Evolutionary conservation across 305 asterid species (phyloP), one percentile per base, ranked within the genome.

Genomic region (Fraxinus angustifolia): DNA sequence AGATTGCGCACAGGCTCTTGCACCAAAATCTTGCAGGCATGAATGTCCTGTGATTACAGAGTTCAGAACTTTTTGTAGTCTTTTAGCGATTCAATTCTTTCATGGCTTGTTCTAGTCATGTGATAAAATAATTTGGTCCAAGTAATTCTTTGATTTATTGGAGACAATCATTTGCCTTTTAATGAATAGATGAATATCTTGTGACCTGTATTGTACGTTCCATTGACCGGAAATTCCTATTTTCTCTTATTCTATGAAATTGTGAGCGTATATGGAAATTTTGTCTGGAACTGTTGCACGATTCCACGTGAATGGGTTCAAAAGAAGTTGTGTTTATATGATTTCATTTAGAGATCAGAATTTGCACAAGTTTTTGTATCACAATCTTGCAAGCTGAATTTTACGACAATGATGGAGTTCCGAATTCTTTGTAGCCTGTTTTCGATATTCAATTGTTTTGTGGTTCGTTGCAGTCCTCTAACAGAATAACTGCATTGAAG

Each of bases 1-100:
- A 71, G 6, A 71, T 71, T 71, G 45, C 45, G n/a, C 75, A 71
- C 75, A 71, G 33, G 40, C 75, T 71, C 75, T 31, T 71, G 19
- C 75, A 71, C 75, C 75, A 71, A 4, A 71, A 71, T 34, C 75
- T 8, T 28, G 75, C 40, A 31, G 75, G 75, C 75, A 71, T 2
- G 17, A 14, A 31, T 19, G n/a, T 71, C 38, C 23, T 26, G 21
- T 71, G 31, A n/a, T 26, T 10, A 28, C 35, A 34, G 75, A 70
- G 75, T 70, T 26, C 17, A 11, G 8, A 12, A 30, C 50, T 40
- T 10, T 2, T 38, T 16, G 21, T n/a, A 56, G 67, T n/a, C 10
- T 56, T n/a, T 4, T 56, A 56, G 67, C n/a, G 26, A 17, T 56
- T n/a, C 26, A n/a, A n/a, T 56, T 56, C 10, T 56, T n/a, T 56